Percentiles rank a stretch among this genome's conserved stretches.
Evolutionary conservation across 345 rosid species (phyloP).

Genomic region (Salix caprea): DNA sequence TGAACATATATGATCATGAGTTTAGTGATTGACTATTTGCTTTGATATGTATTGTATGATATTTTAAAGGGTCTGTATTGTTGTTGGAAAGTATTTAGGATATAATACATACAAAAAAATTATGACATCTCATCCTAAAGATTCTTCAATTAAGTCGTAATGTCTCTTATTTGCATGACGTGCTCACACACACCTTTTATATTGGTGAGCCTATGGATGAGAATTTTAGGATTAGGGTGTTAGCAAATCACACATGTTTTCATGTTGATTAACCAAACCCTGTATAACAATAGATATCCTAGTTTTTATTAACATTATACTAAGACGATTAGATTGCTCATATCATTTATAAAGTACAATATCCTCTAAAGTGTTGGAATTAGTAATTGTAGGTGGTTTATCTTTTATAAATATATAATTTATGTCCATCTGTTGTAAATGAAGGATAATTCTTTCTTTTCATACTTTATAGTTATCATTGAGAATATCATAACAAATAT

Average conservation of each 20-base stretch:
- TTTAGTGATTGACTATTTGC: not conserved
- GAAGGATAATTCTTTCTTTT: not conserved
- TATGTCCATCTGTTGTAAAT: not conserved
- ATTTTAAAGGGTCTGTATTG: not conserved
- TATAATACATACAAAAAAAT: not conserved
- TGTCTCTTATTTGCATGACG: not conserved
- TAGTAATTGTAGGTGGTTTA: not conserved
- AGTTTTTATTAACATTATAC: not conserved
- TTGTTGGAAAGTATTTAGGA: not conserved
- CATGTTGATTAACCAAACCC: not conserved
- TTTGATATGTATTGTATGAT: not conserved
- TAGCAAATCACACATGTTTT: not conserved
- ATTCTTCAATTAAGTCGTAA: not conserved
- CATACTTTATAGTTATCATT: not conserved
- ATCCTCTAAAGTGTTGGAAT: not conserved
- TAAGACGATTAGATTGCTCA: not conserved
- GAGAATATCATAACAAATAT: not conserved
- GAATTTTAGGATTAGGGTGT: not conserved
- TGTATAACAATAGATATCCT: fast-evolving
- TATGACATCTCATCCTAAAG: not conserved
- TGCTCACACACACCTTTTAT: not conserved
- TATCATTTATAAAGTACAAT: not conserved
- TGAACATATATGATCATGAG: not conserved
- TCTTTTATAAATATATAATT: too few relatives aligned
- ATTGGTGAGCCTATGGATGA: not conserved